These are phyloP conservation scores for Mucor lusitanicus DNA, from an alignment of 371 early-diverging fungal genomes.

Conservation along the genomic window DNA sequence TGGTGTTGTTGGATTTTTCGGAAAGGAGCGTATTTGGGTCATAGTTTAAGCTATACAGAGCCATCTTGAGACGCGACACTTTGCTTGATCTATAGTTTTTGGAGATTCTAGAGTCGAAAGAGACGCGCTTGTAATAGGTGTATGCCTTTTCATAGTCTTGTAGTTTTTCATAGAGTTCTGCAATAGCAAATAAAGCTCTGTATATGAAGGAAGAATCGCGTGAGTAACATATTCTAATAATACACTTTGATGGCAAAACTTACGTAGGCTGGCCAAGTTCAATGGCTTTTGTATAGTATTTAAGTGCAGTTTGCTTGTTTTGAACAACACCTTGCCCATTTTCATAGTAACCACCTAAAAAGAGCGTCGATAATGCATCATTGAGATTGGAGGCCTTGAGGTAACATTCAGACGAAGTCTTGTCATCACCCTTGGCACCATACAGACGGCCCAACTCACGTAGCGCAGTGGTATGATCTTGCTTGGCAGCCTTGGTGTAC, in stretches of 20 bases:
- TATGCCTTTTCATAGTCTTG: conserved; percentile 41
- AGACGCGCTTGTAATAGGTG: conserved; percentile 32
- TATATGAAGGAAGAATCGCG: neutral
- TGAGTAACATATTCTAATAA: neutral
- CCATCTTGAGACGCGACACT: conserved; percentile 38
- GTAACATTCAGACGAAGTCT: conserved; percentile 68
- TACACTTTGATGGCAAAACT: conserved; percentile 7
- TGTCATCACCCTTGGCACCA: conserved; percentile 68
- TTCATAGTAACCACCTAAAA: conserved; percentile 59
- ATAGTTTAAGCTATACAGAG: conserved; percentile 45
- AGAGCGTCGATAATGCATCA: conserved; percentile 76
- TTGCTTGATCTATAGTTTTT: conserved; percentile 27
- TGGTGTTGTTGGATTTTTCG: neutral
- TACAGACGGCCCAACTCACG: conserved; percentile 87
- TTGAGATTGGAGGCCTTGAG: conserved; percentile 79
- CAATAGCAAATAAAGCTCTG: conserved; percentile 50
- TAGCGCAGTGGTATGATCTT: conserved; percentile 59
- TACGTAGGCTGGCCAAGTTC: conserved; percentile 41
- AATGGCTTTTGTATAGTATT: conserved; percentile 36
- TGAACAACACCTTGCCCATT: conserved; percentile 51
- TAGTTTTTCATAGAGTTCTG: conserved; percentile 40
- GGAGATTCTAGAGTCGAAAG: conserved; percentile 31
- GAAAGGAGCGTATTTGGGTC: conserved; percentile 23
- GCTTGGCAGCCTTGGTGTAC: conserved; percentile 51
- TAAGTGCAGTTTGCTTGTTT: conserved; percentile 64